Evolutionary conservation across 768 basidiomycete species (phyloP).

Genomic region (Rhizopogon rudus): DNA sequence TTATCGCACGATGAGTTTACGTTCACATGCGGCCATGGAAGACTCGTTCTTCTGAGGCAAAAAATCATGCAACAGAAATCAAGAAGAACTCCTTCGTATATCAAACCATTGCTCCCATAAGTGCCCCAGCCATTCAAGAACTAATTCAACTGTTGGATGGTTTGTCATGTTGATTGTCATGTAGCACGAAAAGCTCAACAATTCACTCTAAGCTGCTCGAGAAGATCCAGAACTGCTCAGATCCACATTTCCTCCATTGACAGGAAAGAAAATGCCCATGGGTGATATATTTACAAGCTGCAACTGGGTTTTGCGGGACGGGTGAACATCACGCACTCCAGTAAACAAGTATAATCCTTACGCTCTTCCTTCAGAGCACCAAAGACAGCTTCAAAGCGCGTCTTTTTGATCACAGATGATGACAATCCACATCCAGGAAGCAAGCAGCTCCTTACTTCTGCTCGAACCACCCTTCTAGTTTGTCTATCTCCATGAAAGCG

Average conservation of each 20-base stretch:
- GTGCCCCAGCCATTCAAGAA: slow-evolving; percentile 76
- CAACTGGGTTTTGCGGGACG: slow-evolving; percentile 84
- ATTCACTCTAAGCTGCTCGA: slow-evolving; percentile 45
- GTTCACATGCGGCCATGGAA: slow-evolving; percentile 2
- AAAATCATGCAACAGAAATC: slow-evolving; percentile 46
- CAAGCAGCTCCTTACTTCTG: slow-evolving; percentile 60
- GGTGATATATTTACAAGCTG: slow-evolving; percentile 90
- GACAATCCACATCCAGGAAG: slow-evolving; percentile 43
- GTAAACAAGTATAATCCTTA: not conserved
- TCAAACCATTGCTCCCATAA: slow-evolving; percentile 72
- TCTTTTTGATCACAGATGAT: slow-evolving; percentile 89
- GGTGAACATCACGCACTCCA: slow-evolving; percentile 38
- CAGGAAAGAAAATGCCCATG: slow-evolving; percentile 60
- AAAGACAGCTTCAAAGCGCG: slow-evolving; percentile 86
- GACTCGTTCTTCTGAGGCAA: slow-evolving; percentile 26
- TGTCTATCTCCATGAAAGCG: slow-evolving; percentile 14
- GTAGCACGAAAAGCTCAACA: slow-evolving; percentile 1
- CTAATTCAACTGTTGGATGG: slow-evolving; percentile 76
- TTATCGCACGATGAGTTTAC: not conserved
- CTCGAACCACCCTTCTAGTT: slow-evolving; percentile 67
- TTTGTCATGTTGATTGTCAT: slow-evolving; percentile 26
- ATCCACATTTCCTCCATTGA: slow-evolving; percentile 60
- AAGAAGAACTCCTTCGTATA: slow-evolving; percentile 69
- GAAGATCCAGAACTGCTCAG: slow-evolving; percentile 55
- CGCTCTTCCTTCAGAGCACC: slow-evolving; percentile 49